Evolutionary conservation across 371 early-diverging fungal genomes (phyloP).

Genomic region (Mortierella sp.): DNA sequence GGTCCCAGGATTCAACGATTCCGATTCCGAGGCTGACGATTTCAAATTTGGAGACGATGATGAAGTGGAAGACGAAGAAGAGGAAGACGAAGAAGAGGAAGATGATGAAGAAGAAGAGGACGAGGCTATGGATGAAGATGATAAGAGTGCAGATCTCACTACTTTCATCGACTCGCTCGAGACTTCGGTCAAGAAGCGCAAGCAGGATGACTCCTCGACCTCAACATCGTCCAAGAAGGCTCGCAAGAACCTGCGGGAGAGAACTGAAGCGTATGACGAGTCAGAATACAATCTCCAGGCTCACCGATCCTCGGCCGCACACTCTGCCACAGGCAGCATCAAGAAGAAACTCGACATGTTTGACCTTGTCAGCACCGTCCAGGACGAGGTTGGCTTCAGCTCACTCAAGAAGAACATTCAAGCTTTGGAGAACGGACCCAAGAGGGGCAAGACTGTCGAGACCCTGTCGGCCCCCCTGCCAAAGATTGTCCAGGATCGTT

Average conservation of each 20-base stretch:
- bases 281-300: constrained; percentile 80
- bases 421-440: constrained; percentile 62
- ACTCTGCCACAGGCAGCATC: constrained; percentile 20
- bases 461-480: constrained; percentile 86
- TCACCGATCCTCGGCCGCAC: constrained; percentile 48
- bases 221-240: constrained; percentile 58
- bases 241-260: constrained; percentile 65
- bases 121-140: constrained; percentile 55
- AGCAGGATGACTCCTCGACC: constrained; percentile 57
- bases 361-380: constrained; percentile 78
- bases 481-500: constrained; percentile 82
- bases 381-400: constrained; percentile 69
- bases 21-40: constrained; percentile 57
- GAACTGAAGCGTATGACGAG: constrained; percentile 80
- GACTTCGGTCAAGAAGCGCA: constrained; percentile 56
- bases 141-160: constrained; percentile 50
- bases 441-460: constrained; percentile 60
- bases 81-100: constrained; percentile 36
- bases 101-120: constrained; percentile 53
- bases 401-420: constrained; percentile 72
- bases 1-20: constrained; percentile 42
- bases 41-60: constrained; percentile 53
- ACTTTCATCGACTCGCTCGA: constrained; percentile 65
- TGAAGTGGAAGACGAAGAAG: constrained; percentile 57
- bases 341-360: constrained; percentile 76